Conservation (phyloP, 306 rosid species). For the Acacia crassicarpa region DNA sequence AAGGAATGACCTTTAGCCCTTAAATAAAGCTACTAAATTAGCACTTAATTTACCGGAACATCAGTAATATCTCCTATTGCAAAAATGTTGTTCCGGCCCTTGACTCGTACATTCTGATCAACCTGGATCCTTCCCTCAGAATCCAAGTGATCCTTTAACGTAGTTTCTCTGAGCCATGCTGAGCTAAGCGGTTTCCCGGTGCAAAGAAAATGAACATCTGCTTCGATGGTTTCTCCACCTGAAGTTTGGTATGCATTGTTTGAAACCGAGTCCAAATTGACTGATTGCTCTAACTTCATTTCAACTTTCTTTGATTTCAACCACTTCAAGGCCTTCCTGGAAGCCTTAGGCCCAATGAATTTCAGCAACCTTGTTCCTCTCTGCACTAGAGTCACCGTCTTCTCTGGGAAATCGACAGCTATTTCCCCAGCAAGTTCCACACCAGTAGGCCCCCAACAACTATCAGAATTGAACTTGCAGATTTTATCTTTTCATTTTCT, state of each 20-base stretch:
- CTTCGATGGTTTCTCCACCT: slow-evolving; percentile 55
- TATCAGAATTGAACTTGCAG: slow-evolving; percentile 67
- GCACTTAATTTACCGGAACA: slow-evolving; percentile 54
- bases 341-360: slow-evolving; percentile 76
- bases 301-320: slow-evolving; percentile 63
- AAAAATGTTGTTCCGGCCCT: slow-evolving; percentile 61
- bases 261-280: slow-evolving; percentile 34
- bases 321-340: slow-evolving; percentile 63
- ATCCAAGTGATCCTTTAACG: slow-evolving; percentile 48
- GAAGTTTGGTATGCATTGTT: slow-evolving; percentile 54
- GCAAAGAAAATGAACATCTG: slow-evolving; percentile 72
- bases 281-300: slow-evolving; percentile 62
- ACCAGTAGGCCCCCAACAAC: slow-evolving; percentile 97
- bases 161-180: slow-evolving; percentile 64
- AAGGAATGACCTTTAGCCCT: background rate
- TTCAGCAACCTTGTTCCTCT: slow-evolving; percentile 74
- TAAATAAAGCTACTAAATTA: background rate
- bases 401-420: slow-evolving; percentile 67
- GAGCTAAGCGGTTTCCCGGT: slow-evolving; percentile 58
- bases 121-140: slow-evolving; percentile 60
- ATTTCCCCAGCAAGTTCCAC: slow-evolving; percentile 90
- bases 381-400: slow-evolving; percentile 76
- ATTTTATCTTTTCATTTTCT: slow-evolving; percentile 65
- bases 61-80: slow-evolving; percentile 87
- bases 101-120: slow-evolving; percentile 65